Evolutionary conservation across 352 stramenopile species (phyloP), one percentile per base, ranked within the genome.

Genomic region (Phytophthora aleatoria): DNA sequence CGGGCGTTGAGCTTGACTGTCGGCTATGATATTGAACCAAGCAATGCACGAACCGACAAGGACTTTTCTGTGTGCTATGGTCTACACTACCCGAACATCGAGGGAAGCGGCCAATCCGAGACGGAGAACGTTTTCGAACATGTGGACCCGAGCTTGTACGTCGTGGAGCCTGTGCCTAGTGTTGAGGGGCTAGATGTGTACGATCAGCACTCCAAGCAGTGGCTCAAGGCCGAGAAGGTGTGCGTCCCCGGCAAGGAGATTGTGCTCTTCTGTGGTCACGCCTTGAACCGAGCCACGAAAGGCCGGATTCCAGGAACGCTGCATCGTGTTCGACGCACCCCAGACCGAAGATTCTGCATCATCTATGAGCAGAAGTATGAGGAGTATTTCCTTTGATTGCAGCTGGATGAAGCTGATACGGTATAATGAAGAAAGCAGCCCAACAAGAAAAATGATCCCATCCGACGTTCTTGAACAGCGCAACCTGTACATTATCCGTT

Each of bases 281-380:
- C 79, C 1, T 62, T 88, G 52, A 61, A 78, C 53, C 71, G 72
- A 16, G 67, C 57, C 31, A 88, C 79, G 8, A 41, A 84, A 45
- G 71, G 74, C 13, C 79, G 76, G 11, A 82, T 88, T 26, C 64
- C 68, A 35, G 79, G 79, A 53, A 85, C 79, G 12, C 57, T 85
- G 36, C 79, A 88, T 58, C 76, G 79, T 36, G 79, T 88, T 45
- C 72, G 74, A 41, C 74, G 74, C 38, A 79, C 64, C 15, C 60
- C 61, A 11, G 64, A 77, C 30, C 52, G 63, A 13, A 69, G 79
- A 27, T 86, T 85, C 56, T 88, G 79, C 63, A 76, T 88, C 52
- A 81, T 88, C 36, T 88, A 86, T 44, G 79, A 88, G 68, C 79
- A 88, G 60, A 88, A 88, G 53, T 88, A 88, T 49, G 72, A 81